Evolutionary conservation across 768 basidiomycete genomes (phyloP), one percentile per base, ranked within the genome.

Genomic region (Phylloporus arenicola): DNA sequence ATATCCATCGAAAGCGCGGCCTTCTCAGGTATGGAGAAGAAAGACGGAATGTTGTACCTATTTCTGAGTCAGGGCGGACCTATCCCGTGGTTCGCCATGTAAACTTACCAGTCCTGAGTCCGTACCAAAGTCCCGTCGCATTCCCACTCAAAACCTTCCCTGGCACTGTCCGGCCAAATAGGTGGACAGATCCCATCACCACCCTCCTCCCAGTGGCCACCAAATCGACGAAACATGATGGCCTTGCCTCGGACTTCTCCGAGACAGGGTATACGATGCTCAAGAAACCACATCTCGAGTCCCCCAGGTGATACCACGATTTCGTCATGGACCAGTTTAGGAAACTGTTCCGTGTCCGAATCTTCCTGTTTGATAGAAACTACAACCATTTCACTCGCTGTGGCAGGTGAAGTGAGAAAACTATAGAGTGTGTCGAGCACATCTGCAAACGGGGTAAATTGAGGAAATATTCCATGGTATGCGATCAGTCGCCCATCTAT

Each of bases 361-460:
- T 90, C 86, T 64, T 97, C 93, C 62, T 94, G 88, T 67, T 95
- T 94, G 63, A 97, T 78, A 14, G 85, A 92, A 72, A 94, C 82
- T 25, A 96, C 78, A 31, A 96, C 65, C 0, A 87, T 87, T 66
- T 95, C 93, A 25, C 72, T 75, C 9, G 70, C 72, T 1, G 87
- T 79, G 4, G 58, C 56, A 0, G 81, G 74, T 0, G 77, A 73
- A 8, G 76, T 75, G 34, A 94, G 78, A 68, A 88, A 95, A 4
- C 67, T 55, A 57, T 83, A 73, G 9, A 94, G 62, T 16, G 75
- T 75, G 5, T 65, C 50, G 10, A 95, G 75, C 43, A 94, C 84
- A 29, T 74, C 71, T 46, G 76, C 68, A 65, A 94, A 92, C 0
- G 83, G 69, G 0, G 83, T 77, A 43, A 77, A 72, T 61, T 94